Evolutionary conservation across 139 green algal species (phyloP), one percentile per base, ranked within the genome.

Genomic region (Coccomyxa sp.): DNA sequence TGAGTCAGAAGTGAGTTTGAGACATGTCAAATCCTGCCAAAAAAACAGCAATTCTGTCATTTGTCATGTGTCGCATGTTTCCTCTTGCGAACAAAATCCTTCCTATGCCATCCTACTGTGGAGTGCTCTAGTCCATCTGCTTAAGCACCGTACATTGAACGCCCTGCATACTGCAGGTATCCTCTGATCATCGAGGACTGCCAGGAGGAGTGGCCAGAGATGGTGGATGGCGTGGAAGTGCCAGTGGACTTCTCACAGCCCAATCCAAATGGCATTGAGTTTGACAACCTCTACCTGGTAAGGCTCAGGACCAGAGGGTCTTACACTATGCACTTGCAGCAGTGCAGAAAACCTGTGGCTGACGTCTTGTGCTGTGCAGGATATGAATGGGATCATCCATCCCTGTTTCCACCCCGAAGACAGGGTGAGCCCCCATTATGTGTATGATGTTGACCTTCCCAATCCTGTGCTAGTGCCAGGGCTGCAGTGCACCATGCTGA

Each of bases 381-480:
- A 99, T 83, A 99, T 99, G 97, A 99, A 99, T 84, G 96, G 96
- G 22, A 99, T 99, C 90, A 99, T 99, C 74, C 97, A 99, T 82
- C 97, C 97, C 5, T 99, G 97, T 91, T 99, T 99, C 82, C 97
- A 99, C 81, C 97, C 97, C 9, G 96, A 99, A 86, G 97, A 99
- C 89, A 83, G 91, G 79, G 88, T 94, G 41, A 76, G 88, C 33
- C 22, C 68, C 2, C 24, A 36, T 22, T 14, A 37, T 31, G 3
- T 37, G n/a, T n/a, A n/a, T n/a, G n/a, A n/a, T n/a, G n/a, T n/a
- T n/a, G n/a, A n/a, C n/a, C n/a, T n/a, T n/a, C n/a, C n/a, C n/a
- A n/a, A n/a, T n/a, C n/a, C n/a, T n/a, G n/a, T n/a, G n/a, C n/a
- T n/a, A n/a, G n/a, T n/a, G n/a, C n/a, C n/a, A n/a, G n/a, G n/a